phyloP scores from a whole-genome alignment of 352 stramenopile genomes.

The Lagenidium giganteum region DNA sequence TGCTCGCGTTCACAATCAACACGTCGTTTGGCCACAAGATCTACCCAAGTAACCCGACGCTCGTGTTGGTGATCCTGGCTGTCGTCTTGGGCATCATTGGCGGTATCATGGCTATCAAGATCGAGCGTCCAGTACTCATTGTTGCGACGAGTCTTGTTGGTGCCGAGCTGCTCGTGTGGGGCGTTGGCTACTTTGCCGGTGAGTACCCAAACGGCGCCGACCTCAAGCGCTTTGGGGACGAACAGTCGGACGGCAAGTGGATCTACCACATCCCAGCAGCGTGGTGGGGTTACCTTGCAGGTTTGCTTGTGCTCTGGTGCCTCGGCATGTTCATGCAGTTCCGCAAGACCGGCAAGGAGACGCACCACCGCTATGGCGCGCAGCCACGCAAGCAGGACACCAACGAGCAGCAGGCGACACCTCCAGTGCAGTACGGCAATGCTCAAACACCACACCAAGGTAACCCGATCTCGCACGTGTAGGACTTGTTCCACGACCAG shows the following conservation, averaged over 20 bases:
- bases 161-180: slow-evolving; percentile 38
- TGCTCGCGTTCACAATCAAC: slow-evolving; percentile 56
- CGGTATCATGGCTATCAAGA: slow-evolving; percentile 34
- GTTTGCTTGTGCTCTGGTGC: slow-evolving; percentile 39
- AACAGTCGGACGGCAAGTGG: slow-evolving; percentile 27
- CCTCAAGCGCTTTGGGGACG: slow-evolving; percentile 26
- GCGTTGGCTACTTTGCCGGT: slow-evolving; percentile 58
- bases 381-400: too few relatives aligned
- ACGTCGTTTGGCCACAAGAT: slow-evolving; percentile 50
- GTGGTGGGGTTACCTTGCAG: slow-evolving; percentile 62
- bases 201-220: slow-evolving; percentile 54
- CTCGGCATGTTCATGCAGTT: slow-evolving; percentile 49
- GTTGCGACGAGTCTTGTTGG: slow-evolving; percentile 43
- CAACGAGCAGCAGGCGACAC: too few relatives aligned
- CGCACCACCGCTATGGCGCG: too few relatives aligned
- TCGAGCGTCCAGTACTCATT: slow-evolving; percentile 54
- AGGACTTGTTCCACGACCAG: too few relatives aligned
- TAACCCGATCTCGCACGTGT: slow-evolving; percentile 19
- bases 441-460: slow-evolving; percentile 16
- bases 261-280: slow-evolving; percentile 34
- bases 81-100: slow-evolving; percentile 39
- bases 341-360: slow-evolving; percentile 31
- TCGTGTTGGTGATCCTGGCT: slow-evolving; percentile 43
- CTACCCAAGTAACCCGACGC: slow-evolving; percentile 42
- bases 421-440: too few relatives aligned